A percentile compares a stretch with the other conserved stretches of the same genome.
Conservation (phyloP, 805 yeast species). For the Barnettozyma populi region DNA sequence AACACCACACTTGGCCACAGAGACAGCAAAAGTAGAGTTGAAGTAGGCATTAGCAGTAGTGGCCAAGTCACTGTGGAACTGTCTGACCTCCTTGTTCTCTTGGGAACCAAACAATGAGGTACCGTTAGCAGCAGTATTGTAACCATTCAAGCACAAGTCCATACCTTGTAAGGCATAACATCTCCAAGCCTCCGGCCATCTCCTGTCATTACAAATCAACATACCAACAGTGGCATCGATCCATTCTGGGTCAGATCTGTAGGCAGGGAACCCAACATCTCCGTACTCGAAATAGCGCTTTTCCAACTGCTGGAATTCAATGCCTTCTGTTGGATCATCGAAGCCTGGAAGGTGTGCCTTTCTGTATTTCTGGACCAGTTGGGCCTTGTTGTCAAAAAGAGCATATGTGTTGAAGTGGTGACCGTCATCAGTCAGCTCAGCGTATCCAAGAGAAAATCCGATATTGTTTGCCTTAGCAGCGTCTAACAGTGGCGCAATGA, state of each 20-base stretch:
- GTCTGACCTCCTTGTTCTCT: slow-evolving; percentile 29
- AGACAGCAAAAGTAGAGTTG: slow-evolving; percentile 31
- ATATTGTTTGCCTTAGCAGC: slow-evolving; percentile 26
- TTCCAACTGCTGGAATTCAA: slow-evolving; percentile 33
- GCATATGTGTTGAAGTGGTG: slow-evolving; percentile 32
- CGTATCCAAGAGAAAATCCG: slow-evolving; percentile 33
- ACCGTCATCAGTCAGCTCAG: slow-evolving; percentile 34
- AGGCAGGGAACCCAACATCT: slow-evolving; percentile 33
- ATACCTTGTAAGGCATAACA: slow-evolving; percentile 34
- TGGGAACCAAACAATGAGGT: slow-evolving; percentile 28
- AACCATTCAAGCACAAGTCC: slow-evolving; percentile 34
- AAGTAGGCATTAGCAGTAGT: slow-evolving; percentile 32
- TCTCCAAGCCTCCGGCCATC: slow-evolving; percentile 41
- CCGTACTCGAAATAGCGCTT: slow-evolving; percentile 35
- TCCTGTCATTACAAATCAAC: slow-evolving; percentile 36
- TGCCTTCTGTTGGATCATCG: slow-evolving; percentile 28
- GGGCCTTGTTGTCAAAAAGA: slow-evolving; percentile 29
- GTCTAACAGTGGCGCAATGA: slow-evolving; percentile 29
- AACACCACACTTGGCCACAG: slow-evolving; percentile 32
- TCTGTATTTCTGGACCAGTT: slow-evolving; percentile 29
- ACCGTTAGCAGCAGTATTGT: slow-evolving; percentile 33
- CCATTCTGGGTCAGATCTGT: slow-evolving; percentile 30
- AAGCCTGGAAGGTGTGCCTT: slow-evolving; percentile 35
- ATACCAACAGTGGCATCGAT: slow-evolving; percentile 33
- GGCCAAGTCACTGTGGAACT: slow-evolving; percentile 30